phyloP scores from a whole-genome alignment of 2,329 filamentous ascomycete species.

The Exophiala lecanii-corni region DNA sequence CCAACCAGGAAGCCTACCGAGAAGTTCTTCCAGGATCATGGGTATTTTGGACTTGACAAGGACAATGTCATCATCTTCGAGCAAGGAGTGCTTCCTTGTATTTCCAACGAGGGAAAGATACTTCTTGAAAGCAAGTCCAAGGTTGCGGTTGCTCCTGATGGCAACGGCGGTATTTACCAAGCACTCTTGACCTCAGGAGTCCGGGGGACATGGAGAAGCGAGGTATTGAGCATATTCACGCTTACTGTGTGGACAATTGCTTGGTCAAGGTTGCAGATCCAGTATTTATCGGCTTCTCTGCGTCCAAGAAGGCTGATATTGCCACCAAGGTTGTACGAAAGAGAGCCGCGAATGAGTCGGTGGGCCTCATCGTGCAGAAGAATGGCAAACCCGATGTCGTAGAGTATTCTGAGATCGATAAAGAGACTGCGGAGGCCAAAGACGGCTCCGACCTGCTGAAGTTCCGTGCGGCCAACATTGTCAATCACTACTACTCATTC shows the following conservation, averaged over 20 bases:
- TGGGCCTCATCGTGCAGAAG: conserved; percentile 89
- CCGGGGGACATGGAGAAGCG: conserved; percentile 81
- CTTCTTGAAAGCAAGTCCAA: conserved; percentile 84
- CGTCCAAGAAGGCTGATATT: conserved; percentile 83
- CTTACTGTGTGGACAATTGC: conserved; percentile 98
- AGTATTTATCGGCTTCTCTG: conserved; percentile 88
- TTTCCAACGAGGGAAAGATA: conserved; percentile 97
- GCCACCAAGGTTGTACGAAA: conserved; percentile 99
- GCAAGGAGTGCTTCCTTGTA: conserved; percentile 93
- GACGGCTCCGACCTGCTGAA: conserved; percentile 82
- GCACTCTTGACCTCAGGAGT: conserved; percentile 77
- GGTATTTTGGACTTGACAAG: conserved; percentile 82
- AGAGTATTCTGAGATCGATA: conserved; percentile 96
- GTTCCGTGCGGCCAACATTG: conserved; percentile 97
- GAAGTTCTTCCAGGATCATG: conserved; percentile 82
- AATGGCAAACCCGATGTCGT: conserved; percentile 96
- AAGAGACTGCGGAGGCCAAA: conserved; percentile 79
- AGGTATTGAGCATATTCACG: conserved; percentile 90
- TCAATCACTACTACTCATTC: conserved; percentile 99
- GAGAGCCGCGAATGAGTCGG: conserved; percentile 91
- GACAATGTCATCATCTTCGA: conserved; percentile 91
- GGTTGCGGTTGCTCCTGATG: conserved; percentile 91
- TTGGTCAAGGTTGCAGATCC: conserved; percentile 98
- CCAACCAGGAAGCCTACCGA: conserved; percentile 90
- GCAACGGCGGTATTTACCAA: conserved; percentile 95